Percentiles rank a stretch among this genome's conserved stretches.
Evolutionary conservation across 441 rosid genomes (phyloP).

Genomic region (Pelargonium citronellum): DNA sequence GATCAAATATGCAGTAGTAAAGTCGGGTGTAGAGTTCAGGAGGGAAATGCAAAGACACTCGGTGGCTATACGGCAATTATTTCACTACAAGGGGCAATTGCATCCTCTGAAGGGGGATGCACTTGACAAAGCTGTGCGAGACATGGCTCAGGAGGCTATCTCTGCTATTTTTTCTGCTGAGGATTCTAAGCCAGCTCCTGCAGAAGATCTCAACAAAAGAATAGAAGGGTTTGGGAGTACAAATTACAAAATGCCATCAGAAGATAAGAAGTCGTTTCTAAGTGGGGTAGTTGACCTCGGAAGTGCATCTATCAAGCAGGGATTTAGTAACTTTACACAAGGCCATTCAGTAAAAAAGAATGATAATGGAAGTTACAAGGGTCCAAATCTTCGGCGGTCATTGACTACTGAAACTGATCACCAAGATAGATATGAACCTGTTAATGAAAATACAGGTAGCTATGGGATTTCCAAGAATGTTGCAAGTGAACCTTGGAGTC

Average conservation of each 20-base stretch:
- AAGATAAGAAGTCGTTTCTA: conserved; percentile 84
- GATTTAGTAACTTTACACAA: conserved; percentile 71
- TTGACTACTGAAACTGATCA: conserved; percentile 67
- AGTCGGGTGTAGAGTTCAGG: conserved; percentile 87
- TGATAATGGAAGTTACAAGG: conserved; percentile 75
- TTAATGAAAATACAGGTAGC: conserved; percentile 38
- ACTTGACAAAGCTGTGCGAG: conserved; percentile 87
- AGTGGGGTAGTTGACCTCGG: conserved; percentile 92
- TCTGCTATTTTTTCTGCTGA: conserved; percentile 81
- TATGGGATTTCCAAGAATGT: conserved; percentile 43
- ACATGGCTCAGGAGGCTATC: conserved; percentile 78
- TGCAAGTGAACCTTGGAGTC: conserved; percentile 60
- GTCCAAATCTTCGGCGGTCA: conserved; percentile 83
- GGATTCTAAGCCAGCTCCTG: conserved; percentile 50
- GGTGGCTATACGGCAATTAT: conserved; percentile 74
- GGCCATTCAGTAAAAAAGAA: conserved; percentile 59
- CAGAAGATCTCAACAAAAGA: conserved; percentile 55
- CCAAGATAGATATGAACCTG: conserved; percentile 72
- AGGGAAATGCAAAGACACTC: conserved; percentile 98
- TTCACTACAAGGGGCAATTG: conserved; percentile 80
- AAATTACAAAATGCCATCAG: conserved; percentile 58
- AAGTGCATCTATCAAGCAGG: conserved; percentile 91
- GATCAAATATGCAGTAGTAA: conserved; percentile 78
- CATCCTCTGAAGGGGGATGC: conserved; percentile 94
- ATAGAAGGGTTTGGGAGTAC: conserved; percentile 95